phyloP scores from a whole-genome alignment of 441 rosid species.

The Breynia disticha region DNA sequence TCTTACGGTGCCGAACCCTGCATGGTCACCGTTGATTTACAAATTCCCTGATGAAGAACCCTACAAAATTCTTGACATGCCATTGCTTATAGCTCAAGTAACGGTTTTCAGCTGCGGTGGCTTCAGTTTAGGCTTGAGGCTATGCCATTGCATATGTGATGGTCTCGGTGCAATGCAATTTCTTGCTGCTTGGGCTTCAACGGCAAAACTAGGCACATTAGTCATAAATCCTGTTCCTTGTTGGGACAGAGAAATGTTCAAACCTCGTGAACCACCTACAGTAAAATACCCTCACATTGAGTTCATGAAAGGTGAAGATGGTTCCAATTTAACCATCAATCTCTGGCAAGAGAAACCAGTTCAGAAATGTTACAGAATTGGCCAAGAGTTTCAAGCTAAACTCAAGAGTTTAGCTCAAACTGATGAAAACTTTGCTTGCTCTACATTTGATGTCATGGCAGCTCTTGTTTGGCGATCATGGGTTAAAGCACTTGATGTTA shows the following conservation, averaged over 20 bases:
- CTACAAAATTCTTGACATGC: slow-evolving; percentile 68
- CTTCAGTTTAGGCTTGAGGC: slow-evolving; percentile 69
- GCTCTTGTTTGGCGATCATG: slow-evolving; percentile 89
- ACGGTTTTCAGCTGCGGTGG: slow-evolving; percentile 78
- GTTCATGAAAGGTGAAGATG: slow-evolving; percentile 58
- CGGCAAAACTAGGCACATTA: slow-evolving; percentile 43
- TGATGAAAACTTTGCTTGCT: slow-evolving; percentile 29
- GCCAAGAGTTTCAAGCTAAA: slow-evolving; percentile 51
- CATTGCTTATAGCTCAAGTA: slow-evolving; percentile 66
- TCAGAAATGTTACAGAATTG: slow-evolving; percentile 62
- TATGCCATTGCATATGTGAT: slow-evolving; percentile 83
- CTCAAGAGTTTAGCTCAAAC: slow-evolving; percentile 51
- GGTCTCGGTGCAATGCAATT: slow-evolving; percentile 94
- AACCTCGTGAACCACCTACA: slow-evolving; percentile 57
- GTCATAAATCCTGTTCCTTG: slow-evolving; percentile 49
- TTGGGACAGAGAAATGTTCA: slow-evolving; percentile 63
- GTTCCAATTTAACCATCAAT: slow-evolving; percentile 51
- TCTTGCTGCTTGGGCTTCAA: slow-evolving; percentile 69
- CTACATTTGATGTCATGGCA: slow-evolving; percentile 75
- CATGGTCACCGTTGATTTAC: slow-evolving; percentile 70
- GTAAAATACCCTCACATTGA: slow-evolving; percentile 55
- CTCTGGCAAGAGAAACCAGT: slow-evolving; percentile 59
- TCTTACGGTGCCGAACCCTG: slow-evolving; percentile 78
- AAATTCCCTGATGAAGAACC: slow-evolving; percentile 58
- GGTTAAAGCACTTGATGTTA: slow-evolving; percentile 80